A percentile compares a stretch with the other conserved stretches of the same genome.
These are phyloP conservation scores for Malassezia pachydermatis DNA, from an alignment of 1,284 basidiomycete species.

Conservation along the genomic window DNA sequence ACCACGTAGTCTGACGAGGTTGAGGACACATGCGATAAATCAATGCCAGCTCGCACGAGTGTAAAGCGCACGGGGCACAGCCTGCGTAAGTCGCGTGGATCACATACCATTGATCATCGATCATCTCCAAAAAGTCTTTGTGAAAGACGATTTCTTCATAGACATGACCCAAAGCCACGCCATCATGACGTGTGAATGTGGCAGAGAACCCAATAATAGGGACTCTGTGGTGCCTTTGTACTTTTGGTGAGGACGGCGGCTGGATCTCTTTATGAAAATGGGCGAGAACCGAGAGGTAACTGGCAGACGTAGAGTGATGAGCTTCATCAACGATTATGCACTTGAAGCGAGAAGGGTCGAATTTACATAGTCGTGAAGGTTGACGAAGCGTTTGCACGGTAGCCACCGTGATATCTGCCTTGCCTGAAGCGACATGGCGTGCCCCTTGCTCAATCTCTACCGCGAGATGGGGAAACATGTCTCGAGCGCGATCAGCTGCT, in stretches of 20 bases:
- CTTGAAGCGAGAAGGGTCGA: conserved; percentile 63
- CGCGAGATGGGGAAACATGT: conserved; percentile 61
- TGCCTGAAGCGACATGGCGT: conserved; percentile 64
- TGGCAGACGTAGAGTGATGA: conserved; percentile 83
- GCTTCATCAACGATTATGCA: conserved; percentile 66
- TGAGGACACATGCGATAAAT: conserved; percentile 24
- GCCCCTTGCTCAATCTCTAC: conserved; percentile 86
- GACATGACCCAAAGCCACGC: conserved; percentile 73
- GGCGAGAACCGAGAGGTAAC: conserved; percentile 68
- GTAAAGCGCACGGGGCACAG: conserved; percentile 45
- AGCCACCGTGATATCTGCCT: conserved; percentile 77
- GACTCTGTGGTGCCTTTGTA: conserved; percentile 40
- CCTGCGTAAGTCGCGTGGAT: conserved; percentile 9
- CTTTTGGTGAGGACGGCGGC: neutral
- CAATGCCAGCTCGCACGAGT: conserved; percentile 33
- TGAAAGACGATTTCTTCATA: conserved; percentile 91
- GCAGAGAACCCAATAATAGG: conserved; percentile 91
- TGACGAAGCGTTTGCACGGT: conserved; percentile 79
- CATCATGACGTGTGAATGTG: conserved; percentile 85
- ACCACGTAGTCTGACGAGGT: conserved; percentile 27
- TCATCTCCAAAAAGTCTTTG: conserved; percentile 79
- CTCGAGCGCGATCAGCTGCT: conserved; percentile 63
- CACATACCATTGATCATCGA: conserved; percentile 71
- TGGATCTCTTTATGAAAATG: conserved; percentile 57
- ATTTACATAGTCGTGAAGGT: conserved; percentile 62